These are phyloP conservation scores for Acidiella bohemica DNA, from an alignment of 495 filamentous ascomycete genomes.

Conservation along the genomic window DNA sequence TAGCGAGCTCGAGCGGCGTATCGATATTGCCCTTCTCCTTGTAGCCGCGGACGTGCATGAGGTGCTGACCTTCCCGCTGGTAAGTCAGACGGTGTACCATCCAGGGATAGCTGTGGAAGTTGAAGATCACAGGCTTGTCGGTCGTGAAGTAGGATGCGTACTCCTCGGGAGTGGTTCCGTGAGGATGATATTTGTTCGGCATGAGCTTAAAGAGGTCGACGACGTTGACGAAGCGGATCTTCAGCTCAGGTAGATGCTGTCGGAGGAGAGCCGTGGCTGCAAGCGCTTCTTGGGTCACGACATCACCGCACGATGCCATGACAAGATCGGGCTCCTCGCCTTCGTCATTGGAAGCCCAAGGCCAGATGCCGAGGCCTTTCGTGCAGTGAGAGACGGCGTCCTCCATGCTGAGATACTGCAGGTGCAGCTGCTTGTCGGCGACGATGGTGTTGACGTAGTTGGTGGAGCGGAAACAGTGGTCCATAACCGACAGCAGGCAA, in stretches of 20 bases:
- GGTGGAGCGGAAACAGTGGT: constrained; percentile 53
- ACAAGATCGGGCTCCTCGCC: constrained; percentile 52
- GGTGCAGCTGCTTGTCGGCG: constrained; percentile 61
- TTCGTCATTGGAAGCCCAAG: constrained; percentile 42
- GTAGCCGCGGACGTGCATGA: constrained; percentile 59
- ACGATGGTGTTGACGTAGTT: constrained; percentile 71
- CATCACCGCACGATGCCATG: constrained; percentile 58
- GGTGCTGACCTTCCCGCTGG: constrained; percentile 46
- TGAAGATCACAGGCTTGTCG: constrained; percentile 58
- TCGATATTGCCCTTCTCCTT: constrained; percentile 70
- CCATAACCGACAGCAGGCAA: constrained; percentile 51
- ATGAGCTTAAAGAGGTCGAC: constrained; percentile 66
- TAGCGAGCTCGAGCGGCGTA: constrained; percentile 57
- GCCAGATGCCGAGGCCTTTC: constrained; percentile 50
- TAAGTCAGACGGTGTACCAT: constrained; percentile 59
- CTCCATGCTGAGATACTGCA: constrained; percentile 56
- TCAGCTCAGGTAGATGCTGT: constrained; percentile 47
- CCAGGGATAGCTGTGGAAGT: constrained; percentile 70
- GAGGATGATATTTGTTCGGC: constrained; percentile 47
- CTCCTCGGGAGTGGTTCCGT: constrained; percentile 48
- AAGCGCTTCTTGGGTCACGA: constrained; percentile 53
- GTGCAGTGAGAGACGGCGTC: constrained; percentile 56
- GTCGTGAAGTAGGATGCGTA: constrained; percentile 53
- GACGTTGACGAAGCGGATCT: constrained; percentile 62
- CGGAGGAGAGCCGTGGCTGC: constrained; percentile 54